Conservation (phyloP, 306 rosid genomes). For the Malus domestica region DNA sequence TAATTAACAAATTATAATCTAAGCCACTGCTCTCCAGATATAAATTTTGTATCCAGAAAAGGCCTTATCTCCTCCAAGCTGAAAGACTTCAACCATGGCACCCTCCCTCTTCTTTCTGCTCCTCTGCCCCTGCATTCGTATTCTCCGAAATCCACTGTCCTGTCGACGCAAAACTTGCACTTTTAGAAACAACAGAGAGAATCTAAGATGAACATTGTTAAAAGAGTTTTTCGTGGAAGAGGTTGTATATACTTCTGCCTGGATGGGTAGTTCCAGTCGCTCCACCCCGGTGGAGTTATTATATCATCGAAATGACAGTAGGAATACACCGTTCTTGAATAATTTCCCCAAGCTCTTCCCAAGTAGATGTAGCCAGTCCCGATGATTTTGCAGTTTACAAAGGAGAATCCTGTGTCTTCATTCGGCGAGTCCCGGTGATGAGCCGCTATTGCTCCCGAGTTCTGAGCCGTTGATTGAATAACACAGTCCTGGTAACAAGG, state of each 20-base stretch:
- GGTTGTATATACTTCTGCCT: constrained; percentile 47
- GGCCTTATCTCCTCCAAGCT: constrained; percentile 46
- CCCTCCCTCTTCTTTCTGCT: constrained; percentile 48
- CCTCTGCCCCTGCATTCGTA: constrained; percentile 61
- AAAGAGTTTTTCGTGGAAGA: background rate
- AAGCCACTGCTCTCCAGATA: constrained; percentile 76
- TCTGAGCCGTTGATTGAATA: constrained; percentile 45
- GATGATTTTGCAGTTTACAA: constrained; percentile 49
- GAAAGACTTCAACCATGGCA: constrained; percentile 66
- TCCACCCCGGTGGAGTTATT: constrained; percentile 64
- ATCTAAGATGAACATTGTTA: background rate
- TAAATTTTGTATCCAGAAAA: constrained; percentile 45
- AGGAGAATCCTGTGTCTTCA: constrained; percentile 70
- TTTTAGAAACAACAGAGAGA: background rate
- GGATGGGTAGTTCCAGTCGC: constrained; percentile 62
- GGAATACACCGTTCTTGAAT: constrained; percentile 68
- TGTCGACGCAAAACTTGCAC: constrained; percentile 13
- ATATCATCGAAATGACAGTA: constrained; percentile 47
- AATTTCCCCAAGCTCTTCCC: constrained; percentile 91
- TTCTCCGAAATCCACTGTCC: constrained; percentile 80
- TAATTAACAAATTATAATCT: constrained; percentile 26
- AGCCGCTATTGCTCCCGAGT: constrained; percentile 81
- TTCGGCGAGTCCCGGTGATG: constrained; percentile 51
- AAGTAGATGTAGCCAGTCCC: constrained; percentile 60
- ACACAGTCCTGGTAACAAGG: constrained; percentile 44